Evolutionary conservation across 1,139 yeast genomes (phyloP).

Genomic region (Arxiozyma heterogenica): DNA sequence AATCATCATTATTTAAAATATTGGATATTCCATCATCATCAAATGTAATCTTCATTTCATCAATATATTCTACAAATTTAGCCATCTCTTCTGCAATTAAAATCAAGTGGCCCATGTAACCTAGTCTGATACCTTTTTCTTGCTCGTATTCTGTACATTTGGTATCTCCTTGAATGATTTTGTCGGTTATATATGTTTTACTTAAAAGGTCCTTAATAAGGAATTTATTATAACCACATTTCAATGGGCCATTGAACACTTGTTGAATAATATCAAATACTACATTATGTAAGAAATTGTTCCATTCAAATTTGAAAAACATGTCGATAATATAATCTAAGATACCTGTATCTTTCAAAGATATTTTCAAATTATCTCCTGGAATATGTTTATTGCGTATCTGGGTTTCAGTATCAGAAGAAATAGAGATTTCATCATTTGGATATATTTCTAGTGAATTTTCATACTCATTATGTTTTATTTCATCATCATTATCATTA

Average conservation of each 20-base stretch:
- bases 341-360: conserved; percentile 72
- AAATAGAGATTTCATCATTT: conserved; percentile 14
- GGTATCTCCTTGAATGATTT: conserved; percentile 73
- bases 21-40: conserved; percentile 23
- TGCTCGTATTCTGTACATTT: conserved; percentile 62
- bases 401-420: conserved; percentile 18
- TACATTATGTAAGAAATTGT: conserved; percentile 90
- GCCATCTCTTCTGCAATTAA: conserved; percentile 95
- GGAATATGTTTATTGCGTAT: conserved; percentile 59
- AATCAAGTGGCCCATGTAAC: conserved; percentile 95
- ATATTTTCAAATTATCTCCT: conserved; percentile 81
- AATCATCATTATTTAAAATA: conserved; percentile 41
- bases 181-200: conserved; percentile 65
- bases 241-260: conserved; percentile 87
- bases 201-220: conserved; percentile 77
- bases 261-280: conserved; percentile 97
- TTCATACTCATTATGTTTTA: conserved; percentile 3
- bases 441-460: conserved; percentile 14
- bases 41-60: conserved; percentile 30
- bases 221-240: conserved; percentile 75
- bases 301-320: conserved; percentile 95
- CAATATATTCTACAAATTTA: conserved; percentile 50
- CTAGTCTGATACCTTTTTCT: conserved; percentile 55
- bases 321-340: conserved; percentile 67
- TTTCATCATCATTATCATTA: neutral